These are phyloP conservation scores for Ophiocordyceps sinensis DNA, from an alignment of 2,329 filamentous ascomycete genomes.

Conservation along the genomic window DNA sequence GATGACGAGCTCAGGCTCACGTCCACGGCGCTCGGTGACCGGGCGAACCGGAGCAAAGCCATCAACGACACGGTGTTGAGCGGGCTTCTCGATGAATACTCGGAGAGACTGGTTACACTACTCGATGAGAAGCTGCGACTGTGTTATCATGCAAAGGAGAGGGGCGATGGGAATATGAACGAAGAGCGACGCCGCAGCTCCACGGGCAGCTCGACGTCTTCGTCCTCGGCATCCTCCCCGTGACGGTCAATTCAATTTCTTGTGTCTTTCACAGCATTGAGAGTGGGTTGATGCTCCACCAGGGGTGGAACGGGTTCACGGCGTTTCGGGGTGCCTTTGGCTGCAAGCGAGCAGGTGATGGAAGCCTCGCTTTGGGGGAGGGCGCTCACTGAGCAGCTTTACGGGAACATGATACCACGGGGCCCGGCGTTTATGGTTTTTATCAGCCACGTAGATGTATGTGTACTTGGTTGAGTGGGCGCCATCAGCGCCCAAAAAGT, in stretches of 20 bases:
- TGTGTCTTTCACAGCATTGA: slow-evolving; percentile 1
- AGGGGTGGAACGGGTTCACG: neutral
- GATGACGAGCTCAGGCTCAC: slow-evolving; percentile 52
- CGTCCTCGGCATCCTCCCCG: slow-evolving; percentile 16
- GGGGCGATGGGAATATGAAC: slow-evolving; percentile 13
- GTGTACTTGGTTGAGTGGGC: neutral
- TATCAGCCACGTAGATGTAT: neutral
- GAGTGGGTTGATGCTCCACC: neutral
- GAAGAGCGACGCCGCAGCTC: slow-evolving; percentile 18
- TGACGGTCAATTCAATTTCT: slow-evolving; percentile 1
- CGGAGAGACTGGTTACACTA: slow-evolving; percentile 54
- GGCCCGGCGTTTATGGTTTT: slow-evolving; percentile 14
- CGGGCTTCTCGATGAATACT: slow-evolving; percentile 61
- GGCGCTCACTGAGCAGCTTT: slow-evolving; percentile 7
- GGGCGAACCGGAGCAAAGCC: slow-evolving; percentile 36
- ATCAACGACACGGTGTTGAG: slow-evolving; percentile 45
- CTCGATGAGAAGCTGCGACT: slow-evolving; percentile 57
- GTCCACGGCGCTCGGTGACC: slow-evolving; percentile 43
- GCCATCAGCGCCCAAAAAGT: neutral
- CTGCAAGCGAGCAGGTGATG: neutral
- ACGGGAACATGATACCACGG: slow-evolving; percentile 21
- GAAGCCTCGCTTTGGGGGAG: slow-evolving; percentile 2
- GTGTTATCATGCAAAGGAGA: slow-evolving; percentile 19
- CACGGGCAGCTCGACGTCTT: slow-evolving; percentile 19
- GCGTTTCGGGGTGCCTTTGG: slow-evolving; percentile 2